Conservation (phyloP, 225 moss, liverwort and hornwort species). For the Ulota crispa region DNA sequence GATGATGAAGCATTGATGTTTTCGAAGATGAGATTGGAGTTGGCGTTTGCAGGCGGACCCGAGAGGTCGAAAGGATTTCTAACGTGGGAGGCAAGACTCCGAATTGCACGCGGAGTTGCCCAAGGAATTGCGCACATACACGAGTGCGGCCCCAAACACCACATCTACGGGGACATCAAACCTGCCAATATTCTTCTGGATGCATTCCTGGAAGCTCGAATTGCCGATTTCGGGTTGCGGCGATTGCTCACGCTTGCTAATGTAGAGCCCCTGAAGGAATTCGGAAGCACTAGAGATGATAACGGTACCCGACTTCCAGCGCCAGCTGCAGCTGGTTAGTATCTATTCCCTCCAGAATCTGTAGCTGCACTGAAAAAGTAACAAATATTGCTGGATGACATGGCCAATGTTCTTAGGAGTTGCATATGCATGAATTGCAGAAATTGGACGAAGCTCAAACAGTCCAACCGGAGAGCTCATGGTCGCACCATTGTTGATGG, state of each 20-base stretch:
- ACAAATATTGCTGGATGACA: background rate
- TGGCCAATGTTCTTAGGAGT: background rate
- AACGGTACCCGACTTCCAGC: slow-evolving; percentile 20
- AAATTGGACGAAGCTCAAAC: slow-evolving; percentile 1
- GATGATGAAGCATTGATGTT: background rate
- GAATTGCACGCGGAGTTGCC: slow-evolving; percentile 48
- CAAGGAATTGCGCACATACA: slow-evolving; percentile 64
- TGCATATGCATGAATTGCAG: slow-evolving; percentile 21
- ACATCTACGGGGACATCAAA: slow-evolving; percentile 49
- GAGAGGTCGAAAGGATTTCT: slow-evolving; percentile 40
- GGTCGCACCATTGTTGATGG: slow-evolving; percentile 30
- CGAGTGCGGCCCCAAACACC: slow-evolving; percentile 48
- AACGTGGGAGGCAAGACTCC: slow-evolving; percentile 41
- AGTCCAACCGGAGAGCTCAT: slow-evolving; percentile 31
- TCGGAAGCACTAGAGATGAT: slow-evolving; percentile 30
- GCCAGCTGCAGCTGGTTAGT: slow-evolving; percentile 12
- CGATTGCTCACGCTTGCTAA: slow-evolving; percentile 58
- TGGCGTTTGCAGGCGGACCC: slow-evolving; percentile 42
- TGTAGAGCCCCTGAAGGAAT: slow-evolving; percentile 26
- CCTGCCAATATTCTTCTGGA: slow-evolving; percentile 59
- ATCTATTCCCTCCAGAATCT: background rate
- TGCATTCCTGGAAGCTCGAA: slow-evolving; percentile 40
- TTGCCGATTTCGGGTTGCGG: slow-evolving; percentile 70
- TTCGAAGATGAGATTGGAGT: background rate
- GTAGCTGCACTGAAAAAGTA: background rate